A percentile compares a stretch with the other conserved stretches of the same genome.
Evolutionary conservation across 192 early-diverging fungal species (phyloP).

Genomic region (Haplosporangium gracile): DNA sequence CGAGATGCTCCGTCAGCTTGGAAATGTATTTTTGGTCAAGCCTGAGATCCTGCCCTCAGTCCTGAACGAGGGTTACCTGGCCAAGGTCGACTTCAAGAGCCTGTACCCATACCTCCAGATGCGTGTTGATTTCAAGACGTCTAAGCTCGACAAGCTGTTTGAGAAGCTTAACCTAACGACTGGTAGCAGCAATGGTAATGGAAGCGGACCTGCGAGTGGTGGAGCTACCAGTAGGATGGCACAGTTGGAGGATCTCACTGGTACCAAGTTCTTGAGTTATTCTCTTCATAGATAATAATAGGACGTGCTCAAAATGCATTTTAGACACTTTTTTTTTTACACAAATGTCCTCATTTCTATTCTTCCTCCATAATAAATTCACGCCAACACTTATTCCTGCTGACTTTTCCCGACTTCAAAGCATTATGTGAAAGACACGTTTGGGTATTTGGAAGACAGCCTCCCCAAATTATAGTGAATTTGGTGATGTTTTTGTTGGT

Average conservation of each 20-base stretch:
- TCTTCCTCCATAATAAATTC: too few relatives aligned
- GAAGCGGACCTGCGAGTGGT: neutral
- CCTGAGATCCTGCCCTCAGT: conserved; percentile 91
- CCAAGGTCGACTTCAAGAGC: conserved; percentile 81
- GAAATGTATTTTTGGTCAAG: conserved; percentile 93
- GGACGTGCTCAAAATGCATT: neutral
- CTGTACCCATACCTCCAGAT: conserved; percentile 91
- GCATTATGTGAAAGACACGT: too few relatives aligned
- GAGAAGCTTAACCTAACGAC: conserved; percentile 40
- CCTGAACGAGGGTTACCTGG: conserved; percentile 87
- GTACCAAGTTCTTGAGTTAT: conserved; percentile 33
- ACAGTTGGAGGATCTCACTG: conserved; percentile 31
- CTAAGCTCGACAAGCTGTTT: conserved; percentile 69
- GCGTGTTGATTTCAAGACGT: conserved; percentile 87
- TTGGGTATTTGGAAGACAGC: neutral
- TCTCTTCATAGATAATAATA: conserved; percentile 8
- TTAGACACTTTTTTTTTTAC: neutral
- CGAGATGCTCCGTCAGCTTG: conserved; percentile 90
- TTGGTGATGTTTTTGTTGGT: conserved; percentile 6
- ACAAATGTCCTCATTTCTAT: neutral
- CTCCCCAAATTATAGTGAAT: neutral
- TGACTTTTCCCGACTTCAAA: too few relatives aligned
- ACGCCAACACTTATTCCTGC: too few relatives aligned
- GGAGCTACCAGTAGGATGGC: conserved; percentile 12
- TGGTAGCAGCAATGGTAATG: neutral